Conservation (phyloP, 2,329 filamentous ascomycete species). For the Epichloe sibirici region DNA sequence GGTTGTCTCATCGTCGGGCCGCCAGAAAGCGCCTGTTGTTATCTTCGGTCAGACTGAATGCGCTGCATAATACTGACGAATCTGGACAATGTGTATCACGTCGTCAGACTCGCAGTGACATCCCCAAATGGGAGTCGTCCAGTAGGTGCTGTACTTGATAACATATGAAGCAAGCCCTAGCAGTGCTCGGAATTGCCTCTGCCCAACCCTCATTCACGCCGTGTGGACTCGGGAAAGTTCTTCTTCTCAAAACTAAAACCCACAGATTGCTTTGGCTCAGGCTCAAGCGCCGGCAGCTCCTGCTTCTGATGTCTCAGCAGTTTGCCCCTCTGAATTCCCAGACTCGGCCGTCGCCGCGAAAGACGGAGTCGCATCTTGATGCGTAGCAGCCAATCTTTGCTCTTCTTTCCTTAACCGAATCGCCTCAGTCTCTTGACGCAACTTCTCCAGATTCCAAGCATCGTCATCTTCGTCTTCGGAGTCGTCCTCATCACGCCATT, state of each 20-base stretch:
- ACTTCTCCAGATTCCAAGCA: constrained; percentile 70
- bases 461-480: constrained; percentile 48
- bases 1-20: background rate
- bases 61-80: constrained; percentile 1
- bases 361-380: constrained; percentile 1
- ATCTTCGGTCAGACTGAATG: background rate
- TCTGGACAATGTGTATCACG: background rate
- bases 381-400: constrained; percentile 40
- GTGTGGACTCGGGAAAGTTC: background rate
- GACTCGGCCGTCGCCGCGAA: background rate
- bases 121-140: constrained; percentile 1
- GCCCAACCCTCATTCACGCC: constrained; percentile 2
- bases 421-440: constrained; percentile 76
- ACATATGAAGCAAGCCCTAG: constrained; percentile 4
- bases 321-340: constrained; percentile 3
- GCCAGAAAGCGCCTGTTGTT: background rate
- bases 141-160: constrained; percentile 5
- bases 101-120: background rate
- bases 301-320: constrained; percentile 1
- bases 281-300: constrained; percentile 9
- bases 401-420: constrained; percentile 65
- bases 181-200: constrained; percentile 17
- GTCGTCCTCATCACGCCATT: constrained; percentile 64
- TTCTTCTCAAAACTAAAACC: background rate
- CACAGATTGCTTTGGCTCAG: background rate